phyloP scores from a whole-genome alignment of 2,329 filamentous ascomycete species.

The Claviceps lovelessii region DNA sequence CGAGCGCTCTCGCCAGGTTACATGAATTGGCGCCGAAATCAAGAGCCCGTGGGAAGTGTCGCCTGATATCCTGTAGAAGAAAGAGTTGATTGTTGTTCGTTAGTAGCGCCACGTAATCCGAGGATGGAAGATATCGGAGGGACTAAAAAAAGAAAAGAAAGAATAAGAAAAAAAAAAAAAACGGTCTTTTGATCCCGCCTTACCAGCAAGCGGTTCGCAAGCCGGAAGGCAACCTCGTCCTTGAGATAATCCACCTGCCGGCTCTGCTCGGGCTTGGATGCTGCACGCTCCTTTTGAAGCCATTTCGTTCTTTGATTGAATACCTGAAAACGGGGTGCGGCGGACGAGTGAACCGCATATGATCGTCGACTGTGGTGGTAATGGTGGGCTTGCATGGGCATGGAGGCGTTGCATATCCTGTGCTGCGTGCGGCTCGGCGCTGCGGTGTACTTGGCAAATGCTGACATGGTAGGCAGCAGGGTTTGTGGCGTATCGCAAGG shows the following conservation, averaged over 20 bases:
- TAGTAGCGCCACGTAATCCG: neutral
- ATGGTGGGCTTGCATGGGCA: slow-evolving; percentile 5
- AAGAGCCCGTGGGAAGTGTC: slow-evolving; percentile 67
- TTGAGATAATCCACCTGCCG: slow-evolving; percentile 82
- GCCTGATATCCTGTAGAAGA: slow-evolving; percentile 65
- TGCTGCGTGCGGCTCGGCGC: slow-evolving; percentile 14
- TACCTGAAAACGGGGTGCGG: slow-evolving; percentile 68
- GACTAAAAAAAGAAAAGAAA: too few species aligned
- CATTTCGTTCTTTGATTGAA: slow-evolving; percentile 84
- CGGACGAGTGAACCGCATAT: slow-evolving; percentile 68
- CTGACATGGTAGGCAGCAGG: slow-evolving; percentile 17
- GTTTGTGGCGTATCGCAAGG: neutral
- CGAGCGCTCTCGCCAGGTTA: slow-evolving; percentile 76
- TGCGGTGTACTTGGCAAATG: slow-evolving; percentile 13
- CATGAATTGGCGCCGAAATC: slow-evolving; percentile 93
- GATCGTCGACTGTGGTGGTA: slow-evolving; percentile 25
- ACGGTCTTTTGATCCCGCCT: slow-evolving; percentile 1
- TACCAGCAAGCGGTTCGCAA: slow-evolving; percentile 77
- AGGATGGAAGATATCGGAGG: too few species aligned
- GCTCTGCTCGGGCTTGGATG: slow-evolving; percentile 52
- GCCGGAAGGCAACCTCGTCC: slow-evolving; percentile 72
- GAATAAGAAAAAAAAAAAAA: too few species aligned
- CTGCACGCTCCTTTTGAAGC: slow-evolving; percentile 80
- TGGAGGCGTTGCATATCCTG: slow-evolving; percentile 8
- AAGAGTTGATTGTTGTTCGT: neutral